These are phyloP conservation scores for Ballota nigra DNA, from an alignment of 257 asterid genomes.

Conservation along the genomic window DNA sequence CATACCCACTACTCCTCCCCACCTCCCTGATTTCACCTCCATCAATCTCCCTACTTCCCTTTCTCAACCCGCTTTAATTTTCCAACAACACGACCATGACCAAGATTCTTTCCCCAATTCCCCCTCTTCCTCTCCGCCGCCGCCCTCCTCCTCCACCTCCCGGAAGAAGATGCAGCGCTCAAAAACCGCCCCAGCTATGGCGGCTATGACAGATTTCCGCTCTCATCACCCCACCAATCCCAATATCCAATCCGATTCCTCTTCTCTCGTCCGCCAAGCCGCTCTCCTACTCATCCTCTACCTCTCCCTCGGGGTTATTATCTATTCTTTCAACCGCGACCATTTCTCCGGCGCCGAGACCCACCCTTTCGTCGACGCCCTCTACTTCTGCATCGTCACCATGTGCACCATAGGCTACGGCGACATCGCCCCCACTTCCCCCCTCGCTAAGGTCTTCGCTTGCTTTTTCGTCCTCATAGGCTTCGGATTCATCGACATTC, in stretches of 20 bases:
- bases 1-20: background rate
- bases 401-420: constrained; percentile 70
- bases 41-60: constrained; percentile 19
- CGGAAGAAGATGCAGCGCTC: constrained; percentile 36
- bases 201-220: constrained; percentile 24
- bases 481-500: constrained; percentile 51
- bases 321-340: constrained; percentile 42
- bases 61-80: background rate
- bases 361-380: constrained; percentile 49
- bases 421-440: constrained; percentile 48
- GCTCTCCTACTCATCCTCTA: constrained; percentile 35
- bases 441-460: constrained; percentile 44
- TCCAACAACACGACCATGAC: background rate
- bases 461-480: constrained; percentile 52
- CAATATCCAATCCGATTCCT: constrained; percentile 12
- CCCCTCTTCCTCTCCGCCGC: background rate
- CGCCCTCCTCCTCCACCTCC: constrained; percentile 10
- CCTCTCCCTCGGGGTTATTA: constrained; percentile 42
- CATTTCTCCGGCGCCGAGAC: constrained; percentile 52
- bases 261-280: constrained; percentile 38
- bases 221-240: constrained; percentile 7
- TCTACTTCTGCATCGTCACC: constrained; percentile 56
- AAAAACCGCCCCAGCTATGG: constrained; percentile 57
- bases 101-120: background rate
- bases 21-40: constrained; percentile 19